A percentile compares a stretch with the other conserved stretches of the same genome.
These are phyloP conservation scores for Macrotyloma uniflorum DNA, from an alignment of 306 rosid species.

Conservation along the genomic window DNA sequence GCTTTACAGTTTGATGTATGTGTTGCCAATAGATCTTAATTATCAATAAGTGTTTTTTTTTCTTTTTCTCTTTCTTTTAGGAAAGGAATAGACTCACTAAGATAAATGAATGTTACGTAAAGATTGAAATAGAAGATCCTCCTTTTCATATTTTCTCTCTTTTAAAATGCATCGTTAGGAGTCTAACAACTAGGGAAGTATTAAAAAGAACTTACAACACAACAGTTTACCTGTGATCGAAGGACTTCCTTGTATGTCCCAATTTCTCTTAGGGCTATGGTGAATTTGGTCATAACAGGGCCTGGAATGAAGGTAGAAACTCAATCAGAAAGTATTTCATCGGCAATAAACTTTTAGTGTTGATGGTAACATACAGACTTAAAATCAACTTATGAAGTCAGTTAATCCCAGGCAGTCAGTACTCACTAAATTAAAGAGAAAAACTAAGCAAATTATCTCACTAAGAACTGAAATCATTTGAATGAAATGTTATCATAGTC, in stretches of 20 bases:
- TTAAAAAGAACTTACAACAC: constrained; percentile 25
- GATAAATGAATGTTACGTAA: not conserved
- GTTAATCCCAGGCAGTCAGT: constrained; percentile 4
- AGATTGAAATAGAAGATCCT: not conserved
- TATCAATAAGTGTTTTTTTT: not conserved
- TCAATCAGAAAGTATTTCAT: constrained; percentile 33
- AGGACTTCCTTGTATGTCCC: constrained; percentile 99
- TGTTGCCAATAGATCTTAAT: constrained; percentile 25
- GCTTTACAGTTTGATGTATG: not conserved
- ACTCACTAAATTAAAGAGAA: constrained; percentile 7
- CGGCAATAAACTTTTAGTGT: constrained; percentile 5
- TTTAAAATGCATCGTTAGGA: constrained; percentile 29
- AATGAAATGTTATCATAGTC: not conserved
- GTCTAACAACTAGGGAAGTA: constrained; percentile 15
- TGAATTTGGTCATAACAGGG: constrained; percentile 99
- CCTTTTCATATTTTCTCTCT: not conserved
- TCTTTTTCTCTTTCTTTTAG: not conserved
- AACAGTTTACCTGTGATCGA: constrained; percentile 85
- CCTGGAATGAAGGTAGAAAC: constrained; percentile 54
- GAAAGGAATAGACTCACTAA: not conserved
- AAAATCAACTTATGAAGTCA: constrained; percentile 28
- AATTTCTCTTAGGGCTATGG: constrained; percentile 96
- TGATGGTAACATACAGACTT: constrained; percentile 21
- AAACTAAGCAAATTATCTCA: constrained; percentile 28
- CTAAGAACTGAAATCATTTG: constrained; percentile 9